Base-by-base conservation (phyloP, 1,284 basidiomycete genomes). In the Ustilago sp. region DNA sequence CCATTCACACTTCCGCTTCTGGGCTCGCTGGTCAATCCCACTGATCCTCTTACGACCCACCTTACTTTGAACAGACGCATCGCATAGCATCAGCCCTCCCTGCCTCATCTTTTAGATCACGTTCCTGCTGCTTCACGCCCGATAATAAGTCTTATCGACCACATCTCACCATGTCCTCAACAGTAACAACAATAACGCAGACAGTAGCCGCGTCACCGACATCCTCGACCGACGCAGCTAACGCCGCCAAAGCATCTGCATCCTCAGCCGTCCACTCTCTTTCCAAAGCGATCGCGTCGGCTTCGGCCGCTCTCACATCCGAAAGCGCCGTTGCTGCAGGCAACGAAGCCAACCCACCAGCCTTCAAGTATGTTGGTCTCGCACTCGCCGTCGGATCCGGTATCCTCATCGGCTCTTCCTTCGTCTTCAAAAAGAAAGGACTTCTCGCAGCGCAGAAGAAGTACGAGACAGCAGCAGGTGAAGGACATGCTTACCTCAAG, bases 401-500 rank as follows among this genome's bases (percentile, higher is more conserved):
- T 28, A 50, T 95, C 31, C 91, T 99, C 78, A 98, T 98, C 80
- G 96, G 96, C 7, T 89, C 91, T n/a, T 93, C 92, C 81, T 95
- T 94, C 87, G 89, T 89, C 23, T 86, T 99, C 89, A 99, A 99
- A 90, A 99, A 98, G 90, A 96, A 85, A 62, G 87, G 87, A 4
- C 72, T 87, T 9, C 69, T 87, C 1, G 68, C 83, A 8, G 74
- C 86, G 11, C 83, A 86, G 65, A 74, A 74, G 8, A 88, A 89
- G 80, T 83, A 88, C 60, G 89, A 89, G 7, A 89, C 88, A 48
- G 88, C 88, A 12, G 92, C 93, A 0, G 96, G 96, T 54, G 94
- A 98, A 85, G 95, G 95, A 53, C 94, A 97, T 70, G 93, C 90
- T 12, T 99, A 99, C 88, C 90, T 99, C 85, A 85, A 85, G 62